phyloP scores from a whole-genome alignment of 1,284 basidiomycete species.

The Irpex rosettiformis region DNA sequence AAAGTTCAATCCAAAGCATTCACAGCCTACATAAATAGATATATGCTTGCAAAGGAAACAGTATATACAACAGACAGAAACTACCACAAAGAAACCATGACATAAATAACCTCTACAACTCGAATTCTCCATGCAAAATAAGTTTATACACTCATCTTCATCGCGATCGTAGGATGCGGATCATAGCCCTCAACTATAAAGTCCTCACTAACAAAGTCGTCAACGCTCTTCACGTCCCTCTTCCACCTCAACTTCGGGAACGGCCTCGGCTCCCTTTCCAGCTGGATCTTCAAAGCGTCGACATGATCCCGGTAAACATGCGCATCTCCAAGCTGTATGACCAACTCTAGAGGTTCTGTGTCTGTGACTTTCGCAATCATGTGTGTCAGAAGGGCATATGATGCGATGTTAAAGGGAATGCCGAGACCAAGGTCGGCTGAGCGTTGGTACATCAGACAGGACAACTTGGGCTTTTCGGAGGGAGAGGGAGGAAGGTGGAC shows the following conservation, averaged over 20 bases:
- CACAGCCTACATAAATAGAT: too few relatives aligned
- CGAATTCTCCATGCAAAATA: neutral
- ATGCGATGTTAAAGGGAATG: slow-evolving; percentile 98
- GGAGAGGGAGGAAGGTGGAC: slow-evolving; percentile 76
- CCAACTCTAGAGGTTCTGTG: slow-evolving; percentile 84
- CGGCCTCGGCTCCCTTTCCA: slow-evolving; percentile 72
- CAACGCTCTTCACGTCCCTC: slow-evolving; percentile 69
- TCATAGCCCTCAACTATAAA: slow-evolving; percentile 87
- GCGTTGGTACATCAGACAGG: slow-evolving; percentile 97
- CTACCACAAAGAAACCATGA: too few relatives aligned
- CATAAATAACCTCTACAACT: neutral
- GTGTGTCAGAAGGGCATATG: slow-evolving; percentile 93
- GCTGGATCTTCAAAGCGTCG: slow-evolving; percentile 79
- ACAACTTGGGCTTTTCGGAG: slow-evolving; percentile 69
- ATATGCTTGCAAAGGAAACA: too few relatives aligned
- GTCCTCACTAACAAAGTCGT: slow-evolving; percentile 81
- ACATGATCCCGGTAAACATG: slow-evolving; percentile 96
- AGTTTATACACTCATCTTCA: slow-evolving; percentile 97
- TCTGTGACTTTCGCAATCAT: slow-evolving; percentile 93
- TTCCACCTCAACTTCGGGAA: slow-evolving; percentile 85
- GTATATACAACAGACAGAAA: too few relatives aligned
- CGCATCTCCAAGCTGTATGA: slow-evolving; percentile 94
- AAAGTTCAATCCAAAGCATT: neutral
- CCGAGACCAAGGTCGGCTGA: slow-evolving; percentile 97
- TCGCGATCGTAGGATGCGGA: slow-evolving; percentile 83